Evolutionary conservation across 1,139 yeast genomes (phyloP).

Genomic region (Yamadazyma siamensis): DNA sequence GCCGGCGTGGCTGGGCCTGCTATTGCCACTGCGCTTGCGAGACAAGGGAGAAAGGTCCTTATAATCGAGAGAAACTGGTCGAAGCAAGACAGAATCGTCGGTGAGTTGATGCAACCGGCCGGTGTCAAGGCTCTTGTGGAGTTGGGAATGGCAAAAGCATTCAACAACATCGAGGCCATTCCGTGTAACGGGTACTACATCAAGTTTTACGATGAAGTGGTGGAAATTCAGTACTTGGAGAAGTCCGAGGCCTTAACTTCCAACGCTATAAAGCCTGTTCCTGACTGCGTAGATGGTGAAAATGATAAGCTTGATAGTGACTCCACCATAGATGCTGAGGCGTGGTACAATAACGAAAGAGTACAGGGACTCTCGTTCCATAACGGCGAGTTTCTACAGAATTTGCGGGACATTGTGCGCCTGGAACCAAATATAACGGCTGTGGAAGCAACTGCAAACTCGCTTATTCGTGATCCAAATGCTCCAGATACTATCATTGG

Average conservation of each 20-base stretch:
- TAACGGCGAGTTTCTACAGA: slow-evolving; percentile 83
- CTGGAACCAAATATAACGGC: slow-evolving; percentile 69
- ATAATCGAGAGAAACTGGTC: slow-evolving; percentile 85
- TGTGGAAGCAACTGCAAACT: slow-evolving; percentile 77
- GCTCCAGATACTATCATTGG: slow-evolving; percentile 61
- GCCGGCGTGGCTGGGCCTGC: slow-evolving; percentile 98
- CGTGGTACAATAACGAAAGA: slow-evolving; percentile 59
- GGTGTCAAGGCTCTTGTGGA: slow-evolving; percentile 80
- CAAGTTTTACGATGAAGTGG: slow-evolving; percentile 54
- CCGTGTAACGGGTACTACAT: slow-evolving; percentile 80
- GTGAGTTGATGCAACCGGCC: slow-evolving; percentile 94
- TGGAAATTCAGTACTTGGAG: slow-evolving; percentile 68
- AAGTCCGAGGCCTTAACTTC: slow-evolving; percentile 46
- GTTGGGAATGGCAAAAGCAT: slow-evolving; percentile 76
- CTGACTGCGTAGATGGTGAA: slow-evolving; percentile 50
- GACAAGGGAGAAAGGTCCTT: slow-evolving; percentile 79
- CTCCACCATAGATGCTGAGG: slow-evolving; percentile 41
- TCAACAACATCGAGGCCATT: slow-evolving; percentile 79
- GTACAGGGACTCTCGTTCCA: slow-evolving; percentile 85
- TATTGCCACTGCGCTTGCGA: slow-evolving; percentile 83
- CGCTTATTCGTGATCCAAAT: slow-evolving; percentile 49
- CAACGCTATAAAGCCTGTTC: slow-evolving; percentile 47
- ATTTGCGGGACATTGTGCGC: slow-evolving; percentile 69
- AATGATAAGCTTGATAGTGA: slow-evolving; percentile 55
- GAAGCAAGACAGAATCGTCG: slow-evolving; percentile 94